These are phyloP conservation scores for Chimonanthus salicifolius DNA, from an alignment of 164 flowering plant species.

Conservation along the genomic window DNA sequence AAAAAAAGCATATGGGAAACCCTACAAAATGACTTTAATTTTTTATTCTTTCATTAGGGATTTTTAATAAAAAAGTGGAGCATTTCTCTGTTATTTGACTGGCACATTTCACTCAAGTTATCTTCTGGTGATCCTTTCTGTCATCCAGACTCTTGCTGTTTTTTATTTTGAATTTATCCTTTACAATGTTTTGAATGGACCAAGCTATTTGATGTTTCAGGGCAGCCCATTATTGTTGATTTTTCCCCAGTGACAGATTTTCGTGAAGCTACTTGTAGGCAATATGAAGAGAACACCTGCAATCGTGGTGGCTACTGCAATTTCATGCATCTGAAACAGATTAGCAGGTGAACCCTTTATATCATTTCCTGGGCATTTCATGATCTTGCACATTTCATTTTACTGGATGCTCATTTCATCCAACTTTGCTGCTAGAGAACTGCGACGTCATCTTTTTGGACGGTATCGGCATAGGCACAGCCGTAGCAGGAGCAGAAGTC, in stretches of 20 bases:
- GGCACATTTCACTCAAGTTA: too few relatives aligned
- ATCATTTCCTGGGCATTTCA: not conserved
- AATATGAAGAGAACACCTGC: slow-evolving; percentile 80
- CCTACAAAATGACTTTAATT: too few relatives aligned
- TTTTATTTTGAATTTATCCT: not conserved
- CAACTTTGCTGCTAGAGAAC: slow-evolving; percentile 36
- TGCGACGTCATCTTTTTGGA: slow-evolving; percentile 72
- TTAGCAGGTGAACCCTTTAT: slow-evolving; percentile 52
- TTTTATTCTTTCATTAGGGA: too few relatives aligned
- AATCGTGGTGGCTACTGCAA: slow-evolving; percentile 95
- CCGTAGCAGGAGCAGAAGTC: slow-evolving; percentile 66
- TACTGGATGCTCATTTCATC: not conserved
- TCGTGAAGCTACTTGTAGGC: slow-evolving; percentile 93
- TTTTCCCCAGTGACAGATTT: slow-evolving; percentile 95
- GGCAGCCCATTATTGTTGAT: slow-evolving; percentile 89
- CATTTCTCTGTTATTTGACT: too few relatives aligned
- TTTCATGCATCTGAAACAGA: slow-evolving; percentile 89
- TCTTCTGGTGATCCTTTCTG: too few relatives aligned
- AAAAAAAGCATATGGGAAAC: too few relatives aligned
- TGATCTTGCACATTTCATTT: too few relatives aligned
- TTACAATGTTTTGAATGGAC: too few relatives aligned
- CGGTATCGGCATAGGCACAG: slow-evolving; percentile 46
- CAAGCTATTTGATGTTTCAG: slow-evolving; percentile 25
- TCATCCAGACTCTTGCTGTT: too few relatives aligned
- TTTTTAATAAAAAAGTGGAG: too few relatives aligned